Base-by-base conservation (phyloP, 139 green algal species). In the Chlorella sp. region DNA sequence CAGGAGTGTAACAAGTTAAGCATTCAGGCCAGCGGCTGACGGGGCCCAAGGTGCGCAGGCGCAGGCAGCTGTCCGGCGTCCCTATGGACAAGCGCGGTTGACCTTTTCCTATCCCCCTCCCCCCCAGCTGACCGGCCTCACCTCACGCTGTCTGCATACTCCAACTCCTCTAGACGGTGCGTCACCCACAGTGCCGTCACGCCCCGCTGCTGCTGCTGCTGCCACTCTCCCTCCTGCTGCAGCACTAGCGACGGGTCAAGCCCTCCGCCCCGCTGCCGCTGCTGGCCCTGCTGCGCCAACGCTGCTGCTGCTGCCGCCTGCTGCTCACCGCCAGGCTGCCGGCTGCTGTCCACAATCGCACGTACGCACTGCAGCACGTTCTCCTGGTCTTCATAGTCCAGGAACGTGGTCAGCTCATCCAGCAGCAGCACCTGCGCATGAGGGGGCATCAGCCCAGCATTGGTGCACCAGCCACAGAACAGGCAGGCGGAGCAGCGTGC, bases 321-420 rank as follows among this genome's bases (percentile, higher is more conserved):
- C 38, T 64, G 39, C 36, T 28, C 11, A 2, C 51, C 13, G 51
- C 51, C 51, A 2, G 51, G 2, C 11, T 21, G 39, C 20, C 41
- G 74, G 51, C 26, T 78, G 44, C 57, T 38, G 41, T 91, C 78
- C 67, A 95, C 87, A 7, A 95, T 88, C 26, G 57, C 71, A 0
- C 87, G 80, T 41, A 98, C 95, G 18, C 92, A 94, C 34, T 91
- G 75, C 81, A 98, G 84, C 72, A 98, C 95, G 0, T 91, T 90
- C 63, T 90, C 91, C 90, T 98, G 94, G 86, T 99, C 96, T 47
- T 93, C 93, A 16, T 91, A 91, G 82, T 99, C 97, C 47, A 99
- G 88, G 79, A 98, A 99, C 1, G 96, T 99, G 20, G 97, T 99
- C 62, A 99, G 92, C 92, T 99, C 98, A 87, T 99, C 98, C 76